phyloP scores from a whole-genome alignment of 2,329 filamentous ascomycete species.

The Myriosclerotinia duriaeana region DNA sequence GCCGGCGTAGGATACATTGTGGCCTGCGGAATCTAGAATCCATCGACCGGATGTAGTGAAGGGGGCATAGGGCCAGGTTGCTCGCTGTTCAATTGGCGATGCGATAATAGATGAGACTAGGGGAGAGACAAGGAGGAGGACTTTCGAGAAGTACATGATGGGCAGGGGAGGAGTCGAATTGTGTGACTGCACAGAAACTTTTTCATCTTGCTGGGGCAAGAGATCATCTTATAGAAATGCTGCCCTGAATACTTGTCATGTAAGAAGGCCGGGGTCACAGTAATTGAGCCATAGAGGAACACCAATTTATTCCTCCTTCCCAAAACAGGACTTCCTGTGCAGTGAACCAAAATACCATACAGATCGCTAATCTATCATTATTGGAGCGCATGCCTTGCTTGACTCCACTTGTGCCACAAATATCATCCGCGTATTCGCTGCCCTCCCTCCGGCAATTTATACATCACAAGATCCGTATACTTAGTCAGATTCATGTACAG shows the following conservation, averaged over 20 bases:
- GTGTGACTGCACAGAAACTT: background rate
- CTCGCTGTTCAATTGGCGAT: constrained; percentile 8
- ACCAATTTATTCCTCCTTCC: background rate
- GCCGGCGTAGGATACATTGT: constrained; percentile 52
- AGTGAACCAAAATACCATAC: background rate
- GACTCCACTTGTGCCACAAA: background rate
- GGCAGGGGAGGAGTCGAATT: background rate
- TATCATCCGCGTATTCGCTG: too few relatives aligned
- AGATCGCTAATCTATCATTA: background rate
- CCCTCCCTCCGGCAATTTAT: background rate
- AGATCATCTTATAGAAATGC: constrained; percentile 13
- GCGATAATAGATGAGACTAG: background rate
- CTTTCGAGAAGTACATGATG: constrained; percentile 18
- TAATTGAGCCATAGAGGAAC: background rate
- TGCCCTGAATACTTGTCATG: background rate
- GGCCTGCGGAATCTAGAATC: constrained; percentile 37
- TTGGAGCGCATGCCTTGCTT: constrained; percentile 18
- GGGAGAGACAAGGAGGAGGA: background rate
- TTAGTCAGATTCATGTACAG: background rate
- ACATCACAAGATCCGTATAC: background rate
- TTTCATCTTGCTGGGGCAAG: background rate
- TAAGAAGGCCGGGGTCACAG: background rate
- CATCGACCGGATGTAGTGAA: constrained; percentile 25
- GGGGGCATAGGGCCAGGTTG: constrained; percentile 18
- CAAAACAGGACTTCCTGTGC: background rate